phyloP scores from a whole-genome alignment of 495 filamentous ascomycete species.

The Penicillium robsamsonii region DNA sequence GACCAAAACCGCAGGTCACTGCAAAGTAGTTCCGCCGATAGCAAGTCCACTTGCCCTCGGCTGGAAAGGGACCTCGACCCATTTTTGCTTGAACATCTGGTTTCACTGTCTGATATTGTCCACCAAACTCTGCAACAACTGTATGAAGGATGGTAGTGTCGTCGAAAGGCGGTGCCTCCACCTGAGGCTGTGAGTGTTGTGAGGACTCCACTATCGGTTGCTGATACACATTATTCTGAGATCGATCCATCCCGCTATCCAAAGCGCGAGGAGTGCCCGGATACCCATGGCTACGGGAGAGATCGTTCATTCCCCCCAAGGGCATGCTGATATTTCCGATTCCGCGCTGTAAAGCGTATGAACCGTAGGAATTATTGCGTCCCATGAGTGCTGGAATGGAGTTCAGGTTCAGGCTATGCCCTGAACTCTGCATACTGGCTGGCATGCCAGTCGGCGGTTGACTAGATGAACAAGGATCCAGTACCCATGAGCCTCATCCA shows the following conservation, averaged over 20 bases:
- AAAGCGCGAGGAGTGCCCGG: slow-evolving; percentile 36
- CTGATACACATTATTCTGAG: slow-evolving; percentile 32
- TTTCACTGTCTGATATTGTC: slow-evolving; percentile 52
- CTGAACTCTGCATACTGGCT: slow-evolving; percentile 32
- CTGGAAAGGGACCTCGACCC: slow-evolving; percentile 88
- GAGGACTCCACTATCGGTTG: slow-evolving; percentile 33
- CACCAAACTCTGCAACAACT: slow-evolving; percentile 52
- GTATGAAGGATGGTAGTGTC: slow-evolving; percentile 56
- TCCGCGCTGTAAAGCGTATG: slow-evolving; percentile 37
- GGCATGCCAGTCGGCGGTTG: slow-evolving; percentile 41
- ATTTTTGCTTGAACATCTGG: slow-evolving; percentile 81
- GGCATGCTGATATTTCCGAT: slow-evolving; percentile 27
- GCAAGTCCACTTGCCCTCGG: slow-evolving; percentile 90
- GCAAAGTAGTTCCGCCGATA: slow-evolving; percentile 95
- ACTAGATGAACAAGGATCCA: slow-evolving; percentile 26
- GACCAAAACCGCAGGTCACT: slow-evolving; percentile 75
- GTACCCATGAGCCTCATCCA: slow-evolving; percentile 9
- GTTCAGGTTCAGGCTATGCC: slow-evolving; percentile 25
- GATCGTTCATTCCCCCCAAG: slow-evolving; percentile 35
- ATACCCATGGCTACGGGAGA: slow-evolving; percentile 34
- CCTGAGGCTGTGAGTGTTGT: slow-evolving; percentile 32
- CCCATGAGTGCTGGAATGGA: slow-evolving; percentile 33
- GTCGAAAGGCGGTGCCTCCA: slow-evolving; percentile 55
- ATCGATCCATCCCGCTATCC: slow-evolving; percentile 37
- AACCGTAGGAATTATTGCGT: slow-evolving; percentile 36